Evolutionary conservation across 2,329 filamentous ascomycete genomes (phyloP).

Genomic region (Fusarium zealandicum): DNA sequence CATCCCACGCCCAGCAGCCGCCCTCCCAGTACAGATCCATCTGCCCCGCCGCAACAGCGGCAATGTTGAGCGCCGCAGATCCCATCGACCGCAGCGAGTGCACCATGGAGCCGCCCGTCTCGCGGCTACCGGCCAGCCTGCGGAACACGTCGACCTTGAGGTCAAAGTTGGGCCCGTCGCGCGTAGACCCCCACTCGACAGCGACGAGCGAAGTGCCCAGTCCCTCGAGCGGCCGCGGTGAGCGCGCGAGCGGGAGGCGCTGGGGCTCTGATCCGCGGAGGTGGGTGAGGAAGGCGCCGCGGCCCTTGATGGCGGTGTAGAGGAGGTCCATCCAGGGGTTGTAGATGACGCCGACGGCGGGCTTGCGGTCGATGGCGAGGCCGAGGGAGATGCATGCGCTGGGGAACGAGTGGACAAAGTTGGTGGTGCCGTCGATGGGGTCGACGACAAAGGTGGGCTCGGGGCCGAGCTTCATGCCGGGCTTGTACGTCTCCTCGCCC

Average conservation of each 20-base stretch:
- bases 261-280: constrained; percentile 50
- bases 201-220: constrained; percentile 71
- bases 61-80: constrained; percentile 78
- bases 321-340: constrained; percentile 77
- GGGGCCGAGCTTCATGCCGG: constrained; percentile 67
- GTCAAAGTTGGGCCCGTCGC: constrained; percentile 74
- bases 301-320: constrained; percentile 72
- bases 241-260: constrained; percentile 51
- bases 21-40: constrained; percentile 83
- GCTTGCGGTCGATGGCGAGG: constrained; percentile 66
- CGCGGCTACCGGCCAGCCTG: constrained; percentile 63
- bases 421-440: constrained; percentile 81
- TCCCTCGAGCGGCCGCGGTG: constrained; percentile 63
- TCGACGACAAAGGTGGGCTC: constrained; percentile 82
- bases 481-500: constrained; percentile 79
- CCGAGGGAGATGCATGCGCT: constrained; percentile 80
- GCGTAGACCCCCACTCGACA: constrained; percentile 76
- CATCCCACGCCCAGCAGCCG: constrained; percentile 86
- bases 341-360: constrained; percentile 78
- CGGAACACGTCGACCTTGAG: constrained; percentile 73
- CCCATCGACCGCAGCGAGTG: constrained; percentile 76
- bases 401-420: constrained; percentile 80
- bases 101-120: constrained; percentile 76
- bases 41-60: constrained; percentile 73
- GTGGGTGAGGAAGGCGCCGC: constrained; percentile 68